Evolutionary conservation across 1,284 basidiomycete genomes (phyloP).

Genomic region (Apiotrichum brassicae): DNA sequence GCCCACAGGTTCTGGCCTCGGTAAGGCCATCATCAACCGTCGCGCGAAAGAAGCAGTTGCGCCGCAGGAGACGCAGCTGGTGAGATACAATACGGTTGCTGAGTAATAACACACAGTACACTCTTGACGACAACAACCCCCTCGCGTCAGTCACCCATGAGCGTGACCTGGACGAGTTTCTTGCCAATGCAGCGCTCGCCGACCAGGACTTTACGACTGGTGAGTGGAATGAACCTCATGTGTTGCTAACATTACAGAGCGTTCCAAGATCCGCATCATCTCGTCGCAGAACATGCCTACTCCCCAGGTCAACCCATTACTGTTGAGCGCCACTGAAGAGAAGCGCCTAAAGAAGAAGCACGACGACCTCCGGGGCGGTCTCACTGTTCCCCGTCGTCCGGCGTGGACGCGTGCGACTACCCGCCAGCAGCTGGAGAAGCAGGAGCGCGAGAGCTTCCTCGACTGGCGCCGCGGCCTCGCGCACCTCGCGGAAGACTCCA

Average conservation of each 20-base stretch:
- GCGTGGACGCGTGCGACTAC: slow-evolving; percentile 77
- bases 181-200: slow-evolving; percentile 90
- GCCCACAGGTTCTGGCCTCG: slow-evolving; percentile 59
- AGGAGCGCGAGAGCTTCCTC: slow-evolving; percentile 80
- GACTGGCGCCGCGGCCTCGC: slow-evolving; percentile 89
- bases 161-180: slow-evolving; percentile 89
- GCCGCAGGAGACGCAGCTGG: slow-evolving; percentile 65
- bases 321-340: slow-evolving; percentile 80
- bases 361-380: slow-evolving; percentile 60
- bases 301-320: slow-evolving; percentile 70
- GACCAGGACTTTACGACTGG: slow-evolving; percentile 97
- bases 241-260: slow-evolving; percentile 54
- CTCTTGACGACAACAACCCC: slow-evolving; percentile 66
- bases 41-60: slow-evolving; percentile 72
- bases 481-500: slow-evolving; percentile 52
- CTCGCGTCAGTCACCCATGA: slow-evolving; percentile 94
- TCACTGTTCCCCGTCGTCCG: slow-evolving; percentile 71
- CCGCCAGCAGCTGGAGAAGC: slow-evolving; percentile 67
- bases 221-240: slow-evolving; percentile 40
- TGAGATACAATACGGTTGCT: slow-evolving; percentile 45
- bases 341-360: slow-evolving; percentile 66
- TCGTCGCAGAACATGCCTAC: slow-evolving; percentile 54
- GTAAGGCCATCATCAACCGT: slow-evolving; percentile 84
- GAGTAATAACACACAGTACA: slow-evolving; percentile 54
- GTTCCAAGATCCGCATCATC: slow-evolving; percentile 86